Base-by-base conservation (phyloP, 2,329 filamentous ascomycete species). In the Mollisia scopiformis region DNA sequence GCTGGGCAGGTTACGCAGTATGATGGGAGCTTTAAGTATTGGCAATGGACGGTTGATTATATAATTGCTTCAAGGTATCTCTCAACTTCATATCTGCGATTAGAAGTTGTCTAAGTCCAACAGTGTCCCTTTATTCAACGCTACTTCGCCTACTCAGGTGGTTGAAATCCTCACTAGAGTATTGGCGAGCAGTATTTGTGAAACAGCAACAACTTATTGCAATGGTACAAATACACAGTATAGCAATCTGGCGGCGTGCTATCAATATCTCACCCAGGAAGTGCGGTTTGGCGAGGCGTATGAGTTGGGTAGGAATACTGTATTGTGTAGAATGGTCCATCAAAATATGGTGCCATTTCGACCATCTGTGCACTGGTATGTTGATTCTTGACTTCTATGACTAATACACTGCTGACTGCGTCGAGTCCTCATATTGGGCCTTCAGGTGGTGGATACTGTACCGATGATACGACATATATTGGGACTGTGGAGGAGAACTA, bases 1-100 rank as follows among this genome's bases (percentile, higher is more conserved):
- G 16, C 23, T 31, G 37, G 58, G 1, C 33, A 60, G 46, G 31
- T 56, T 49, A 60, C 39, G 27, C 43, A 60, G 21, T 60, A 60
- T 60, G 35, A 60, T 60, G 41, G 43, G 27, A 60, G 30, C 28
- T 60, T 60, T 28, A 60, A 56, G 39, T 56, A 58, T 46, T 59
- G 37, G 57, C 39, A 55, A 59, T 59, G 37, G 51, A 33, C 28
- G 8, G 19, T 49, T 28, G 41, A 51, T 47, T 59, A 59, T 50
- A 49, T 59, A 47, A 49, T 59, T 55, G 25, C 30, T n/a, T 49
- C 19, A 59, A 49, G 27, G 50, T 59, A 50, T 35, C 41, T 55
- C 31, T 58, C 51, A 43, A 23, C 16, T 43, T 43, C 39, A n/a
- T n/a, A 43, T 43, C 39, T 43, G 21, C 21, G 39, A n/a, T 54